Conservation (phyloP, 768 basidiomycete genomes). For the Pulveroboletus ravenelii region DNA sequence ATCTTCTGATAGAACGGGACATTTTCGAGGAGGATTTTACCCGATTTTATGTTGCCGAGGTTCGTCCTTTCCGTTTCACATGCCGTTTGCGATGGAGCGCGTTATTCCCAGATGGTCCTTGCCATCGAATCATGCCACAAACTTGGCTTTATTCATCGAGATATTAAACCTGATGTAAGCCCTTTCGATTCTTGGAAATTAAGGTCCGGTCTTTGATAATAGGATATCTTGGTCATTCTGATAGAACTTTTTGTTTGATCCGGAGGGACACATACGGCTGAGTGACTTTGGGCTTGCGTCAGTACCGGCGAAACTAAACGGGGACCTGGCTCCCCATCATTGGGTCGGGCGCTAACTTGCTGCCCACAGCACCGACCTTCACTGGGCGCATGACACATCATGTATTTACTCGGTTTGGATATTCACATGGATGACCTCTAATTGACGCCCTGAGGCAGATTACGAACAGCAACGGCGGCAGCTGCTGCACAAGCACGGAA, state of each 20-base stretch:
- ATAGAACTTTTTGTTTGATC: constrained; percentile 94
- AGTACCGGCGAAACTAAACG: constrained; percentile 37
- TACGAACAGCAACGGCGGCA: constrained; percentile 92
- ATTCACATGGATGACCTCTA: background rate
- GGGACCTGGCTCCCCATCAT: constrained; percentile 18
- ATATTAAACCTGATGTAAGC: constrained; percentile 91
- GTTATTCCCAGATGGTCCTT: constrained; percentile 73
- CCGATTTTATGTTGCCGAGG: constrained; percentile 93
- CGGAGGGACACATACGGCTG: constrained; percentile 88
- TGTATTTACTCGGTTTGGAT: constrained; percentile 41
- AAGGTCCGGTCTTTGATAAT: constrained; percentile 26
- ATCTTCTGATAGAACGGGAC: constrained; percentile 89
- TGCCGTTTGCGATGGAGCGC: constrained; percentile 22
- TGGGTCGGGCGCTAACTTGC: constrained; percentile 17
- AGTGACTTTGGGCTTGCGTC: constrained; percentile 96
- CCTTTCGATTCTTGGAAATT: constrained; percentile 22
- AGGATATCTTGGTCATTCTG: constrained; percentile 20
- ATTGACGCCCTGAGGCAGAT: constrained; percentile 45
- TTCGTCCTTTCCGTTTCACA: constrained; percentile 31
- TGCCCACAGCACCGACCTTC: constrained; percentile 71
- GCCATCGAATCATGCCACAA: constrained; percentile 91
- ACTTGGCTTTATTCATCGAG: constrained; percentile 95
- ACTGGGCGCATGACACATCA: constrained; percentile 96
- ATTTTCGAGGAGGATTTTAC: constrained; percentile 89
- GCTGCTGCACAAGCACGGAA: constrained; percentile 86